Evolutionary conservation across 108 stramenopile genomes (phyloP).

Genomic region (Skeletonema grethae): DNA sequence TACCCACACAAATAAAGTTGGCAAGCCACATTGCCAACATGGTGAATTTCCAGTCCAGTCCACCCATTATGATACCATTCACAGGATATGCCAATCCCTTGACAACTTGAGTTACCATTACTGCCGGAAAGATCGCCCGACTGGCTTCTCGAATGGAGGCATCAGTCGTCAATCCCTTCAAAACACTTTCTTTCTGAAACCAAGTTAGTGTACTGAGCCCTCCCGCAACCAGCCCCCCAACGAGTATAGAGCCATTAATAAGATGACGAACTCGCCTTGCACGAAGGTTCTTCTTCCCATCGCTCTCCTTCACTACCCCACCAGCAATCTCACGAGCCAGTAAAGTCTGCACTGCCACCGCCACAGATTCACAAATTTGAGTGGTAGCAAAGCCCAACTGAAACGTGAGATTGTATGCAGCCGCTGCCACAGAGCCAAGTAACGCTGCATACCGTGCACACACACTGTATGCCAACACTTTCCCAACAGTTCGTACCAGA

Average conservation of each 20-base stretch:
- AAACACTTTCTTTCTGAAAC: constrained; percentile 67
- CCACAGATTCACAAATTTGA: constrained; percentile 90
- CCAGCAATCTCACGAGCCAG: constrained; percentile 85
- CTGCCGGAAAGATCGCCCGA: constrained; percentile 77
- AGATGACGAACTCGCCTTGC: constrained; percentile 68
- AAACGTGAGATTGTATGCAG: constrained; percentile 92
- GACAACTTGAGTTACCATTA: constrained; percentile 77
- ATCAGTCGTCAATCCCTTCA: constrained; percentile 84
- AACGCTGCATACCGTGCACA: constrained; percentile 84
- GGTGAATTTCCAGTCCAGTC: constrained; percentile 89
- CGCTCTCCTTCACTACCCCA: constrained; percentile 30
- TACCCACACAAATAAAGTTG: constrained; percentile 78
- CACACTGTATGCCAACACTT: constrained; percentile 88
- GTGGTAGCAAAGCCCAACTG: constrained; percentile 94
- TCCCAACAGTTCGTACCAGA: constrained; percentile 79
- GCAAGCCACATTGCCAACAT: constrained; percentile 89
- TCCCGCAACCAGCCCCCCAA: constrained; percentile 72
- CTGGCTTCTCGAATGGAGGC: constrained; percentile 71
- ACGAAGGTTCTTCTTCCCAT: constrained; percentile 20
- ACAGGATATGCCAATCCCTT: constrained; percentile 93
- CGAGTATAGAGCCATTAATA: constrained; percentile 71
- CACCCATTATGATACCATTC: constrained; percentile 94
- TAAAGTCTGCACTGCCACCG: constrained; percentile 83
- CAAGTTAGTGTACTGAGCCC: constrained; percentile 73
- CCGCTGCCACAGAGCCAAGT: constrained; percentile 83